A percentile compares a stretch with the other conserved stretches of the same genome.
These are phyloP conservation scores for Penicillium herquei DNA, from an alignment of 495 filamentous ascomycete genomes.

Conservation along the genomic window DNA sequence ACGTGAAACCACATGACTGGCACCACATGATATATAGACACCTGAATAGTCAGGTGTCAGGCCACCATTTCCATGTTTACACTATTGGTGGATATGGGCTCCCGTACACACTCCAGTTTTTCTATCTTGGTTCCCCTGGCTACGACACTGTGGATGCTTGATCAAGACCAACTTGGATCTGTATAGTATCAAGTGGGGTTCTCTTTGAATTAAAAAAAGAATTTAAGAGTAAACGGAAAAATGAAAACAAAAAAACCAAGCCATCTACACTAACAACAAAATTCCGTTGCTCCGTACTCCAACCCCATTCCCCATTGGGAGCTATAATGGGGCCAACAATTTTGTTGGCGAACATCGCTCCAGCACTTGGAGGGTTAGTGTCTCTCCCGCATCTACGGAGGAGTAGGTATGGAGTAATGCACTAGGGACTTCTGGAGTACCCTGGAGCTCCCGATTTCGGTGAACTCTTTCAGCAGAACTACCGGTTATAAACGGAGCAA, in stretches of 20 bases:
- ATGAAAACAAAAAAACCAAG: neutral
- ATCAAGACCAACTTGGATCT: too few species aligned
- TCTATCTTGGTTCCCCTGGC: conserved; percentile 15
- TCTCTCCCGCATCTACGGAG: neutral
- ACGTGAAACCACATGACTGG: too few species aligned
- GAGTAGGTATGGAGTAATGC: conserved; percentile 1
- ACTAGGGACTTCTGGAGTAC: neutral
- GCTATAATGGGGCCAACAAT: conserved; percentile 12
- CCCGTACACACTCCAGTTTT: neutral
- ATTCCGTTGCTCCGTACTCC: too few species aligned
- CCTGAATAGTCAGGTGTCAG: neutral
- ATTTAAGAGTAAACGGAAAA: neutral
- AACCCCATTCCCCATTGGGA: neutral
- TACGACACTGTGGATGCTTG: neutral
- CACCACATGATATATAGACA: too few species aligned
- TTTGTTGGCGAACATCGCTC: conserved; percentile 2
- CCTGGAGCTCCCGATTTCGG: conserved; percentile 20
- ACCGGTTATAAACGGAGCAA: conserved; percentile 13
- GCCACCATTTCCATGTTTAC: neutral
- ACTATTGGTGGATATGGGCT: neutral
- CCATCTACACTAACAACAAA: neutral
- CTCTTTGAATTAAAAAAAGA: neutral
- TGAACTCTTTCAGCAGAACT: conserved; percentile 24
- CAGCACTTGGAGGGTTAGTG: neutral
- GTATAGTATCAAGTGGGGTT: neutral